Base-by-base conservation (phyloP, 1,284 basidiomycete species). In the Malassezia sympodialis region DNA sequence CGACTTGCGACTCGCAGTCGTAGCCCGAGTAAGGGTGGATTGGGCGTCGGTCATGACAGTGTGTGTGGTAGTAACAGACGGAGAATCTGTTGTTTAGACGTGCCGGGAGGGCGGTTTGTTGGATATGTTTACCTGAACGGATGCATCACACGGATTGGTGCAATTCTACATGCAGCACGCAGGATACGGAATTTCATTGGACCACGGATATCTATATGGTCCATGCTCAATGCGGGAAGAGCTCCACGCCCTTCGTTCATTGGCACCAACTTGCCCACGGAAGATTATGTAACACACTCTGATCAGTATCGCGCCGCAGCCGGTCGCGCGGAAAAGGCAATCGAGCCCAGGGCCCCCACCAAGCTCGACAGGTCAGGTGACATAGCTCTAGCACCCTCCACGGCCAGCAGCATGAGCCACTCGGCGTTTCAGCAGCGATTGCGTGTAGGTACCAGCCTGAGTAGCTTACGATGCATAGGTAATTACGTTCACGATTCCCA, bases 1-100 rank as follows among this genome's bases (percentile, higher is more conserved):
- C n/a, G 69, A 72, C 66, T 70, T 73, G 47, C 71, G 65, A 58
- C 66, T 69, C 46, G 71, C 51, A 49, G 69, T 68, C 40, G 67
- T 69, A 35, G 69, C 70, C 57, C 68, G 54, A 35, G 69, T 69
- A 41, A 73, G 51, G 42, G 64, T 66, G 32, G 67, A 69, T 54
- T 73, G 68, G 50, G 71, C 67, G 68, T 73, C 71, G 58, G 66
- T 60, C 66, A 68, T 68, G 41, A 52, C 55, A 42, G 41, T 37
- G 19, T 21, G n/a, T 26, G 49, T 52, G 50, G 54, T 46, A 39
- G 54, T 34, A 39, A 43, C 37, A 39, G 37, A 39, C 37, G 37
- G 37, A 39, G 37, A 39, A 39, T 39, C 17, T 39, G 37, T 6
- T 39, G 37, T 39, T 39, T 39, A 21, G 37, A 11, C 21, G 19